Evolutionary conservation across 108 stramenopile species (phyloP).

Genomic region (Pseudonitzschia multiseries): DNA sequence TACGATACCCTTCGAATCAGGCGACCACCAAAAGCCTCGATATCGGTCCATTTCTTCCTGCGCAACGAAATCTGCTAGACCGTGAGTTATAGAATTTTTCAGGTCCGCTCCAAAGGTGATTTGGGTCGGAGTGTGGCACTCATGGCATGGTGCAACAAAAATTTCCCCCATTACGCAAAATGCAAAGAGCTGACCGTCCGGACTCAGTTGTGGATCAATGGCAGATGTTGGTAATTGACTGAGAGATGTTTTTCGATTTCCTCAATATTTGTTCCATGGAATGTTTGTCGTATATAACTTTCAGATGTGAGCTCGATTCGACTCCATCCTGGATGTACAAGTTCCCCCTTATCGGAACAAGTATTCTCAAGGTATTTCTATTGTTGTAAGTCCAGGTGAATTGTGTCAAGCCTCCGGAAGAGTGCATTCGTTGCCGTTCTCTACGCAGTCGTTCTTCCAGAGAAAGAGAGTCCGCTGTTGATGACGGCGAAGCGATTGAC

Average conservation of each 20-base stretch:
- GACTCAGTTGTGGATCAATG: slow-evolving; percentile 68
- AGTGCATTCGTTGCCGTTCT: slow-evolving; percentile 59
- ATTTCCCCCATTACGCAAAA: slow-evolving; percentile 66
- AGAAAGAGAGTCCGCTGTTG: slow-evolving; percentile 25
- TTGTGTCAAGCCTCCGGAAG: slow-evolving; percentile 53
- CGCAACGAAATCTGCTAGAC: slow-evolving; percentile 90
- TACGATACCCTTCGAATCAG: slow-evolving; percentile 59
- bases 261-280: slow-evolving; percentile 22
- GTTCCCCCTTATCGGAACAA: slow-evolving; percentile 61
- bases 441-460: slow-evolving; percentile 59
- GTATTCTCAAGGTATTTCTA: slow-evolving; percentile 36
- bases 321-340: slow-evolving; percentile 68
- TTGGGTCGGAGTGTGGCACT: slow-evolving; percentile 35
- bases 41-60: slow-evolving; percentile 97
- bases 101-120: slow-evolving; percentile 49
- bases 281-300: slow-evolving; percentile 53
- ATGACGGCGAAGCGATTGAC: slow-evolving; percentile 11
- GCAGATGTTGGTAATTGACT: slow-evolving; percentile 30
- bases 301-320: slow-evolving; percentile 28
- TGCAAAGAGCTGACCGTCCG: slow-evolving; percentile 63
- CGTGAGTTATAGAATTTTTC: slow-evolving; percentile 69
- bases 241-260: slow-evolving; percentile 23
- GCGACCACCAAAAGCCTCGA: slow-evolving; percentile 90
- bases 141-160: slow-evolving; percentile 41
- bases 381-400: slow-evolving; percentile 49